phyloP scores from a whole-genome alignment of 139 green algal species.

The Eudorina sp. region DNA sequence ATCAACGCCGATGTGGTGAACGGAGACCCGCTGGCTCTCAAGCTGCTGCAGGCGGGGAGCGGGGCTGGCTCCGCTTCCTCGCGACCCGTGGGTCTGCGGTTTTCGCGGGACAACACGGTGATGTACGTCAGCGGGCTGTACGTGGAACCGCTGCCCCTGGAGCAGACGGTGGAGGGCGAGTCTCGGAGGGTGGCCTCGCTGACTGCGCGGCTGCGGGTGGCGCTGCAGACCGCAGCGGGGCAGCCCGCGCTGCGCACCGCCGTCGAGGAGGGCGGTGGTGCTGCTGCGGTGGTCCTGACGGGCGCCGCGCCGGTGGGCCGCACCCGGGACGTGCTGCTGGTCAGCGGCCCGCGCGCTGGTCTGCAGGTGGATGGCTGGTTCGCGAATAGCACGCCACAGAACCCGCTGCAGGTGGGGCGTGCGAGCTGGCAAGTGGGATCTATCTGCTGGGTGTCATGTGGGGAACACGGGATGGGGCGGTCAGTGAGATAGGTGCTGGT shows the following conservation, averaged over 20 bases:
- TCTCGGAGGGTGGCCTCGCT: not conserved
- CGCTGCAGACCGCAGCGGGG: not conserved
- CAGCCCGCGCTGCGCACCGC: too few species aligned
- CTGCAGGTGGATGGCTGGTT: too few species aligned
- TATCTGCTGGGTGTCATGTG: too few species aligned
- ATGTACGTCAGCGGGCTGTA: constrained; percentile 16
- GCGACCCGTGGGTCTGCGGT: not conserved
- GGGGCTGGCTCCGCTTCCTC: not conserved
- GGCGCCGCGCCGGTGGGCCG: too few species aligned
- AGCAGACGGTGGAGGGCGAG: too few species aligned
- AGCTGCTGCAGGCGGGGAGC: not conserved
- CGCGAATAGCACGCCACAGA: too few species aligned
- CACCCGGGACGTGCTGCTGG: not conserved
- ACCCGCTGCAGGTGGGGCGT: too few species aligned
- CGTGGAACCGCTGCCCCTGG: not conserved
- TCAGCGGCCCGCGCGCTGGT: not conserved
- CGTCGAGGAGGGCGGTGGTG: too few species aligned
- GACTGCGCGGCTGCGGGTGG: not conserved
- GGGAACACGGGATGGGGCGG: too few species aligned
- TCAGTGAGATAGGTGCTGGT: too few species aligned
- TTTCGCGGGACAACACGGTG: constrained; percentile 3
- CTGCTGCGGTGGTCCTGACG: too few species aligned
- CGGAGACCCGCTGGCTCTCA: not conserved
- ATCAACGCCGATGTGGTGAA: not conserved
- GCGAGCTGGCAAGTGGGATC: too few species aligned